phyloP scores from a whole-genome alignment of 441 rosid genomes.

The Syzygium syzygioides region DNA sequence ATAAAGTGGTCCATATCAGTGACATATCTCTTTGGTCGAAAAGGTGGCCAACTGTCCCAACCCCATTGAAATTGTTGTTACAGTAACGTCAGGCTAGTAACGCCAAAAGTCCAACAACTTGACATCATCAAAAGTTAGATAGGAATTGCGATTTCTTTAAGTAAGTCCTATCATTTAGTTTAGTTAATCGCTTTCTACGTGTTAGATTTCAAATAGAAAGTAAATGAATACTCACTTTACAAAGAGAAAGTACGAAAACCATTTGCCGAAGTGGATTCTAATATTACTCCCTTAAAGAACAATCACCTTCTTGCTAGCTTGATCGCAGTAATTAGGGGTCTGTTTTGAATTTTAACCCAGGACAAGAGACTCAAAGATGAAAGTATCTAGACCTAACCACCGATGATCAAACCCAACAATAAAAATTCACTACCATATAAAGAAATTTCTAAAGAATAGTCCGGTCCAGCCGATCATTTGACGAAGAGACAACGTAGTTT shows the following conservation, averaged over 20 bases:
- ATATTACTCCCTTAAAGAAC: not conserved
- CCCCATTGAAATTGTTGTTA: not conserved
- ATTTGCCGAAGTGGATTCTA: not conserved
- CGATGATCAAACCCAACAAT: not conserved
- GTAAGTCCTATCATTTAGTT: not conserved
- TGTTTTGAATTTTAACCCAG: not conserved
- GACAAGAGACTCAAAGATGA: not conserved
- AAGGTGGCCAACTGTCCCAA: not conserved
- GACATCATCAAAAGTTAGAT: not conserved
- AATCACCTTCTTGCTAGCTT: not conserved
- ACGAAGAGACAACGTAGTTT: not conserved
- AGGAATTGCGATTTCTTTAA: not conserved
- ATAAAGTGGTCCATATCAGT: not conserved
- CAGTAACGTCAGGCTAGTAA: not conserved
- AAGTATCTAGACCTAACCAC: not conserved
- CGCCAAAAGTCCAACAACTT: not conserved
- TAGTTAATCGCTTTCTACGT: not conserved
- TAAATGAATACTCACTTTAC: not conserved
- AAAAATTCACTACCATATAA: not conserved
- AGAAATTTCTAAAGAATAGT: not conserved
- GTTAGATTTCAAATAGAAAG: not conserved
- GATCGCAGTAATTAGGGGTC: not conserved
- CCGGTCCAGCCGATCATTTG: not conserved
- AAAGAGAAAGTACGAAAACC: not conserved
- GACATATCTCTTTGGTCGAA: not conserved